A percentile compares a stretch with the other conserved stretches of the same genome.
phyloP scores from a whole-genome alignment of 225 moss, liverwort and hornwort genomes.

The Lunularia cruciata region DNA sequence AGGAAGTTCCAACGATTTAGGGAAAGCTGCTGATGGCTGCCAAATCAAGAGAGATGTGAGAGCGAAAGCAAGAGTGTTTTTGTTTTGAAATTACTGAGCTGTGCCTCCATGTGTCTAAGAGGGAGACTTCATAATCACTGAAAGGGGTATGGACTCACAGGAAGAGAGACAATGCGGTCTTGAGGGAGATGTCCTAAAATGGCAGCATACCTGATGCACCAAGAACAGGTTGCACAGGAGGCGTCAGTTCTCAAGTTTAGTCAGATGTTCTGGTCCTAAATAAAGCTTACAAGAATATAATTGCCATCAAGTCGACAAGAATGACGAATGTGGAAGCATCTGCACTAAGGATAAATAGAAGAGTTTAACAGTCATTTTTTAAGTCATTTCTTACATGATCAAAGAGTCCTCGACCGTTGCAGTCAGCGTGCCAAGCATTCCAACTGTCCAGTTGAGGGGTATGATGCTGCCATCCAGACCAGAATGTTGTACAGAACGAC shows the following conservation, averaged over 20 bases:
- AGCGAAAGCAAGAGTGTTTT: too few relatives aligned
- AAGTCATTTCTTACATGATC: constrained; percentile 58
- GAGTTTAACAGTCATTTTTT: too few relatives aligned
- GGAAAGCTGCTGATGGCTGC: constrained; percentile 79
- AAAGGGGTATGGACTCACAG: constrained; percentile 42
- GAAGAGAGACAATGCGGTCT: constrained; percentile 70
- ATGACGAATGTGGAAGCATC: neutral
- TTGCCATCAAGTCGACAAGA: neutral
- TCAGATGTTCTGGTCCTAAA: too few relatives aligned
- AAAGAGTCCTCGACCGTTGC: constrained; percentile 86
- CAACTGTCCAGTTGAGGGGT: constrained; percentile 87
- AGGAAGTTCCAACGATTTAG: constrained; percentile 50
- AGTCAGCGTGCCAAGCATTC: constrained; percentile 88
- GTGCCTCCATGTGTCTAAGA: neutral
- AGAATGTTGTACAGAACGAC: neutral
- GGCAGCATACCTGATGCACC: constrained; percentile 71
- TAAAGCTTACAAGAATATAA: too few relatives aligned
- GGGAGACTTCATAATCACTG: neutral
- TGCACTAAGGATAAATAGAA: neutral
- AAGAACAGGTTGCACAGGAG: neutral
- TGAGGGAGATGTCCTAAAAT: constrained; percentile 72
- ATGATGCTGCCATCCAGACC: constrained; percentile 57
- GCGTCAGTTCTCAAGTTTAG: too few relatives aligned
- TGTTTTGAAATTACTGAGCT: neutral
- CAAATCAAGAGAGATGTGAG: neutral